These are phyloP conservation scores for Acanthamoeba castellanii DNA, from an alignment of 208 protist genomes.

Conservation along the genomic window DNA sequence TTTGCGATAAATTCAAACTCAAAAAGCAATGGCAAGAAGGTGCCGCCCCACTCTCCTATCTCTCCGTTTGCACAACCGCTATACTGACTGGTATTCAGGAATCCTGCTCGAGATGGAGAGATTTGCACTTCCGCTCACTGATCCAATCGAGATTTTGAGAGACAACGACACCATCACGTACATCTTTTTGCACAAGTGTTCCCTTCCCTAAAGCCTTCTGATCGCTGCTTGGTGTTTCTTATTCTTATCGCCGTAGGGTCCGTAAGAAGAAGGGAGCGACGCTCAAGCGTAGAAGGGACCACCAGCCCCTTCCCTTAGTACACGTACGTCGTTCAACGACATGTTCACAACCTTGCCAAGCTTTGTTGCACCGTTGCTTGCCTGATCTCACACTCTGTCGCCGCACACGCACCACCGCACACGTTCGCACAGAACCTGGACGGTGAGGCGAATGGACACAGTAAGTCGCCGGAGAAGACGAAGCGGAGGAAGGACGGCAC, in stretches of 20 bases:
- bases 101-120: background rate
- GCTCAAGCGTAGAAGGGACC: background rate
- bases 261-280: background rate
- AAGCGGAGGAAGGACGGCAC: background rate
- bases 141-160: background rate
- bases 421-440: background rate
- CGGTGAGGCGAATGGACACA: background rate
- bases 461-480: background rate
- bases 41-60: background rate
- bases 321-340: background rate
- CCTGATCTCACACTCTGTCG: background rate
- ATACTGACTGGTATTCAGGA: background rate
- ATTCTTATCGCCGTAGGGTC: background rate
- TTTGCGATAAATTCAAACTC: background rate
- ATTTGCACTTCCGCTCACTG: background rate
- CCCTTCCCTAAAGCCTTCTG: no score
- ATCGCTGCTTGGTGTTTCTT: background rate
- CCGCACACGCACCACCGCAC: background rate
- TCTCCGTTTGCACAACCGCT: background rate
- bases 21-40: background rate
- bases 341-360: background rate
- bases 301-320: background rate
- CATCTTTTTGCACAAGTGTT: no score
- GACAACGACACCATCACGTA: constrained; percentile 9
- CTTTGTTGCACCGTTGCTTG: background rate